phyloP scores from a whole-genome alignment of 306 rosid genomes.

The Prunus mongolica region DNA sequence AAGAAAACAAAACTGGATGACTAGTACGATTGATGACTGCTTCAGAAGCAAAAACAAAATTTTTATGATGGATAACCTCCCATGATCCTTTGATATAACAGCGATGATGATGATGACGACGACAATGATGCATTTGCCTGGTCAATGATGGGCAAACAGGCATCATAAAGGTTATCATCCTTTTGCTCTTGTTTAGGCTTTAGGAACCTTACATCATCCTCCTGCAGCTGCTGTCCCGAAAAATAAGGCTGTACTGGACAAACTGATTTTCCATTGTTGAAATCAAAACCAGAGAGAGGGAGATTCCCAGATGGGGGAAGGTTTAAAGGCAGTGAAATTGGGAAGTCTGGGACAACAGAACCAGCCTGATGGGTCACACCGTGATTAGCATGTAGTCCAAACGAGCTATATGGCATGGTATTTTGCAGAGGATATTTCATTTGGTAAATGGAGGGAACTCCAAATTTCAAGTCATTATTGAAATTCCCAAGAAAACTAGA shows the following conservation, averaged over 20 bases:
- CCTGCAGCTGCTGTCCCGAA: constrained; percentile 56
- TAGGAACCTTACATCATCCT: constrained; percentile 43
- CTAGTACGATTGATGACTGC: constrained; percentile 15
- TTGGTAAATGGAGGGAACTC: constrained; percentile 50
- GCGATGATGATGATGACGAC: constrained; percentile 27
- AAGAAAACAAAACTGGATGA: constrained; percentile 3
- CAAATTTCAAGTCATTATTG: constrained; percentile 46
- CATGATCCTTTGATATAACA: constrained; percentile 43
- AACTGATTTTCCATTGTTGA: constrained; percentile 37
- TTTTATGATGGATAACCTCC: constrained; percentile 47
- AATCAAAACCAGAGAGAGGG: constrained; percentile 39
- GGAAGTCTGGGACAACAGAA: constrained; percentile 54
- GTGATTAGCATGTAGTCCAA: constrained; percentile 38
- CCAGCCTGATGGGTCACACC: constrained; percentile 31
- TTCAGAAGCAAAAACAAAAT: not conserved
- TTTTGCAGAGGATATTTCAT: constrained; percentile 53
- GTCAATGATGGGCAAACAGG: constrained; percentile 42
- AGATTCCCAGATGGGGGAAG: constrained; percentile 46
- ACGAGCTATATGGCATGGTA: constrained; percentile 44
- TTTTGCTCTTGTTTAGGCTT: constrained; percentile 70
- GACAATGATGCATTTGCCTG: constrained; percentile 41
- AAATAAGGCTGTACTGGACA: constrained; percentile 44
- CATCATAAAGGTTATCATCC: constrained; percentile 40
- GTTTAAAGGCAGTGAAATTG: constrained; percentile 57
- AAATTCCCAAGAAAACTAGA: constrained; percentile 49